Evolutionary conservation across 108 stramenopile species (phyloP).

Genomic region (Craspedostauros australis): DNA sequence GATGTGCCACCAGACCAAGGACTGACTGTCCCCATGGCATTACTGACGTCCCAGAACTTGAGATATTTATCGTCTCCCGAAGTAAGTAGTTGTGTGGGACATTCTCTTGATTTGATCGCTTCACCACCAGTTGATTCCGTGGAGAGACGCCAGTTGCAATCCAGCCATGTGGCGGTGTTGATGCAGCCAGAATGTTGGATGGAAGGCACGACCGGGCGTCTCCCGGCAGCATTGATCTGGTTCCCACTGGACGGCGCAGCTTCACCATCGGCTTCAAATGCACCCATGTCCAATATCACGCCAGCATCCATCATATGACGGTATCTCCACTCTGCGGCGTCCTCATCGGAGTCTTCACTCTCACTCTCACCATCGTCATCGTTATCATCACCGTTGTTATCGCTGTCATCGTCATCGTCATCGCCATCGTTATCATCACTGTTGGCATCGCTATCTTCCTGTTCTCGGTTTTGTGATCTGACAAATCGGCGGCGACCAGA

Average conservation of each 20-base stretch:
- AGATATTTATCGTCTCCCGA: conserved; percentile 68
- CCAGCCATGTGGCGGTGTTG: conserved; percentile 80
- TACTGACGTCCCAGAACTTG: conserved; percentile 75
- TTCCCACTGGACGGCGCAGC: background rate
- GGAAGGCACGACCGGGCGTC: background rate
- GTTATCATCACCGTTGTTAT: background rate
- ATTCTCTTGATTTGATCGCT: conserved; percentile 24
- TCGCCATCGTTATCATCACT: conserved; percentile 9
- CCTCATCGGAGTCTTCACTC: background rate
- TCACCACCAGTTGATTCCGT: conserved; percentile 16
- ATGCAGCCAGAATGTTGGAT: conserved; percentile 81
- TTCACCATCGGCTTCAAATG: background rate
- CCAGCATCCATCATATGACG: conserved; percentile 8
- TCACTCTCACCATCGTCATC: conserved; percentile 13
- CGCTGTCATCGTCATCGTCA: conserved; percentile 21
- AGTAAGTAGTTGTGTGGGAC: conserved; percentile 67
- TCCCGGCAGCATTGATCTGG: background rate
- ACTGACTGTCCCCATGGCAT: conserved; percentile 63
- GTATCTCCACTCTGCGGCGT: background rate
- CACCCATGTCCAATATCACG: conserved; percentile 5
- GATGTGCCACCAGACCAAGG: conserved; percentile 47
- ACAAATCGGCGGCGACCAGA: background rate
- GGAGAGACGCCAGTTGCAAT: conserved; percentile 64
- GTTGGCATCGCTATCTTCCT: conserved; percentile 4
- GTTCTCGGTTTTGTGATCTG: background rate